Evolutionary conservation across 768 basidiomycete species (phyloP), one percentile per base, ranked within the genome.

Genomic region (Hygrocybe punicea): DNA sequence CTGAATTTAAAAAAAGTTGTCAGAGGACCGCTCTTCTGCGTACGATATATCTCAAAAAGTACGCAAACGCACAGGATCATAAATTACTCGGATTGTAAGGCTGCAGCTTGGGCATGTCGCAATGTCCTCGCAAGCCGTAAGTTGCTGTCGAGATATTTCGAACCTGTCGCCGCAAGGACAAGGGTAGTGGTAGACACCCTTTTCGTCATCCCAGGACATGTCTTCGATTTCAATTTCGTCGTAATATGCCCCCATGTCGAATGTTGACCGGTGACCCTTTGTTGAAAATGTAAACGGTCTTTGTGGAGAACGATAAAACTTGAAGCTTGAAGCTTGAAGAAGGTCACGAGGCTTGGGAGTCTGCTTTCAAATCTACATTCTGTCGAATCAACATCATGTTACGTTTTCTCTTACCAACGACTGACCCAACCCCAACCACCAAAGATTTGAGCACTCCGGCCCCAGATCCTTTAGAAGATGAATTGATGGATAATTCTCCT

Each of bases 81-180:
- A 98, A 42, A 98, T 82, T 40, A 99, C 89, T 55, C 96, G 78
- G 50, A 98, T 92, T 29, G 98, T 81, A 23, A 98, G 78, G 61
- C 92, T 95, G 64, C 97, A 99, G 69, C 92, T 95, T 1, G 97
- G 97, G 76, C 97, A 98, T 50, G 84, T 94, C 21, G 95, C 96
- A 45, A 95, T 84, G 69, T 98, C 97, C 65, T 98, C 97, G 54
- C 84, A 97, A 62, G 93, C 78, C 44, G 84, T 82, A 7, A 98
- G 84, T 72, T 98, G 93, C 60, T 77, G 75, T 63, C 88, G 83
- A 29, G 89, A 84, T 62, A 98, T 98, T 72, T 98, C 96, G 75
- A 98, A 99, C 39, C 95, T 86, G 74, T 99, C 96, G 9, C 96
- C 96, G 67, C 96, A 98, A 1, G 96, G 95, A 67, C 94, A 99